phyloP scores from a whole-genome alignment of 164 flowering plant species.

The Piper betle region DNA sequence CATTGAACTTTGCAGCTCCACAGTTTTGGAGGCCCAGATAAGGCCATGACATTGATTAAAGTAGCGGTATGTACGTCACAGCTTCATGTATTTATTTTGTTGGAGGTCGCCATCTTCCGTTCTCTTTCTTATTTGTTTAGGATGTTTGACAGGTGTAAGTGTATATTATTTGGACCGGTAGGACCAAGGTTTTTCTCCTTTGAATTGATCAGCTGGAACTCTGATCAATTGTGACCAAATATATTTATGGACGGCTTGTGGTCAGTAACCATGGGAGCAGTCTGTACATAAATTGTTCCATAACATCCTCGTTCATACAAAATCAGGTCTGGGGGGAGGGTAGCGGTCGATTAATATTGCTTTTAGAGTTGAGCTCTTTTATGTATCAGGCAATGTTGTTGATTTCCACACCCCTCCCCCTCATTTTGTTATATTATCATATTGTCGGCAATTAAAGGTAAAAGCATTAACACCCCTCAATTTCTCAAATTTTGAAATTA shows the following conservation, averaged over 20 bases:
- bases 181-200: background rate
- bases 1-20: conserved; percentile 31
- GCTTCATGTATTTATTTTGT: background rate
- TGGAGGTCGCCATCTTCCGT: background rate
- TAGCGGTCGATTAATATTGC: conserved; percentile 15
- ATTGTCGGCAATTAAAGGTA: background rate
- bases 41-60: background rate
- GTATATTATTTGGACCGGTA: background rate
- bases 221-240: conserved; percentile 11
- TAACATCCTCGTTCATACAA: conserved; percentile 18
- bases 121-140: background rate
- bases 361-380: conserved; percentile 16
- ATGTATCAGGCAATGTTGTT: conserved; percentile 9
- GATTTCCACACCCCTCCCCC: background rate
- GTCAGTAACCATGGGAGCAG: background rate
- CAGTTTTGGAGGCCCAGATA: conserved; percentile 66
- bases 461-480: background rate
- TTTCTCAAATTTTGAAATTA: conserved; percentile 8
- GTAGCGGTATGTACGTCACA: background rate
- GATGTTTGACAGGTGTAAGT: background rate
- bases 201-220: background rate
- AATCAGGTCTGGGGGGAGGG: conserved; percentile 22
- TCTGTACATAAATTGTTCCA: conserved; percentile 31
- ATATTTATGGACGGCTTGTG: conserved; percentile 10
- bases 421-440: background rate